These are phyloP conservation scores for Eucalyptus dawsonii DNA, from an alignment of 345 rosid genomes.

Conservation along the genomic window DNA sequence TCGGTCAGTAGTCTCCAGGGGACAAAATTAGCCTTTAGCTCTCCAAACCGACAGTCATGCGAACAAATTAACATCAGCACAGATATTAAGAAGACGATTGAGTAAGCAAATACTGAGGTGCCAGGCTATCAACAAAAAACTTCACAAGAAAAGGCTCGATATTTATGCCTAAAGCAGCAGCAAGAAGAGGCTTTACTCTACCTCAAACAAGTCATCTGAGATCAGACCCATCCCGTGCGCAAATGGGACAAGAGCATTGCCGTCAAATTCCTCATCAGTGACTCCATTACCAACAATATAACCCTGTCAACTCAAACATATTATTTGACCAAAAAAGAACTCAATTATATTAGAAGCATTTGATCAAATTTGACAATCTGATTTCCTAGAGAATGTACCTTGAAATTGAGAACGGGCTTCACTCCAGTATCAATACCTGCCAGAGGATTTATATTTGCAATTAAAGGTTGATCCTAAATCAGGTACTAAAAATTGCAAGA, in stretches of 20 bases:
- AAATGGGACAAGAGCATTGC: conserved; percentile 81
- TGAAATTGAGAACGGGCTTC: conserved; percentile 55
- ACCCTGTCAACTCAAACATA: conserved; percentile 31
- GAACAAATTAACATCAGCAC: neutral
- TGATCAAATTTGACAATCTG: neutral
- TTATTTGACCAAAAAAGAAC: neutral
- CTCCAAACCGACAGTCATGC: neutral
- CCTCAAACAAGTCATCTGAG: conserved; percentile 66
- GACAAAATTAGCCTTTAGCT: neutral
- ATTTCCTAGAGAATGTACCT: conserved; percentile 19
- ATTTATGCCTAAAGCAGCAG: neutral
- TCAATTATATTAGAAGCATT: neutral
- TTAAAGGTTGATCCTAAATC: neutral
- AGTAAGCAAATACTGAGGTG: neutral
- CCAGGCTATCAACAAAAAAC: neutral
- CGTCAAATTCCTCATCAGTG: conserved; percentile 60
- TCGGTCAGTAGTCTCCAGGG: neutral
- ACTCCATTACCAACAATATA: conserved; percentile 92
- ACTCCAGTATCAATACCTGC: conserved; percentile 55
- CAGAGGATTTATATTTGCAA: neutral
- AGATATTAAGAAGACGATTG: neutral
- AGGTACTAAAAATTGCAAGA: neutral
- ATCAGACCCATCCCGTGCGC: conserved; percentile 91
- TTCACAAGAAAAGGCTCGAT: neutral
- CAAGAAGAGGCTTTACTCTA: neutral